Evolutionary conservation across 2,329 filamentous ascomycete genomes (phyloP), one percentile per base, ranked within the genome.

Genomic region (Colletotrichum gloeosporioides): DNA sequence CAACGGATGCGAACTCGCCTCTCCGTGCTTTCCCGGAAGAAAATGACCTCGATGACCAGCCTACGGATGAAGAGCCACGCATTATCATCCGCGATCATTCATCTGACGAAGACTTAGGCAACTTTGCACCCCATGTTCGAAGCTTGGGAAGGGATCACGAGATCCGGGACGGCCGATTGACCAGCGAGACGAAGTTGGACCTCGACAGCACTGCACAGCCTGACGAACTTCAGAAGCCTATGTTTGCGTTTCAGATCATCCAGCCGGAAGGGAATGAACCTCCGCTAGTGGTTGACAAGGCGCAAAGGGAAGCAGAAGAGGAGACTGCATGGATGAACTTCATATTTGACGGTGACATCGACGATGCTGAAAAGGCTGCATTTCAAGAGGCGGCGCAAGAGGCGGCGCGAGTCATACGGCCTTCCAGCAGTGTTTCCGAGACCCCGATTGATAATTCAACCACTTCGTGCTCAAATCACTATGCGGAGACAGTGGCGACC

Each of bases 301-400:
- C 44, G 18, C 59, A 18, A 36, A 62, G 44, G 34, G 32, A 64
- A 25, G 62, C 62, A 36, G 66, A 73, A 36, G 27, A 44, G 18
- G 72, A 31, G 22, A 15, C 55, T 29, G 25, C 44, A 6, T 78
- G 77, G 77, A 67, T 76, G 32, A 65, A 59, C 12, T 78, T 78
- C 36, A 61, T 77, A n/a, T 70, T 77, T n/a, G 72, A 63, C 13
- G 61, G 69, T 8, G 39, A 44, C 10, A 57, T 32, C 49, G 67
- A 76, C 7, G 72, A 71, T 6, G 44, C 25, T 7, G 39, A 49
- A 25, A 71, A 70, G 8, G 8, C 27, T 12, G 61, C 65, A 9
- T 70, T 73, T 32, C 57, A 64, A 31, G 75, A 73, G 12, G 75
- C 75, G 25, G 32, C n/a, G 18, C 34, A 69, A 16, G 75, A 77